Evolutionary conservation across 768 basidiomycete species (phyloP), one percentile per base, ranked within the genome.

Genomic region (Rhizopogon rudus): DNA sequence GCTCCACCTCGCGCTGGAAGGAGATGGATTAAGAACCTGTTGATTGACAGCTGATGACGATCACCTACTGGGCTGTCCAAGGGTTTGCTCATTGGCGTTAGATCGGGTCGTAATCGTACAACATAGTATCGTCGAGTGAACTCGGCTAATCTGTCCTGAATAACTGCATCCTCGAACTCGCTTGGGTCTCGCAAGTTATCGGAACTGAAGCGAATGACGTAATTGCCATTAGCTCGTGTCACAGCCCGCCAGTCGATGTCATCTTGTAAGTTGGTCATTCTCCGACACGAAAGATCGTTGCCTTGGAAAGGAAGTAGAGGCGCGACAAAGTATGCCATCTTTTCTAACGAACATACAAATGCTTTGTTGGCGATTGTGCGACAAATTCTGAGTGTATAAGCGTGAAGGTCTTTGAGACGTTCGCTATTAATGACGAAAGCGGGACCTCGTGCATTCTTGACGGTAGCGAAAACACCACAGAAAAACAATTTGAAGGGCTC

Each of bases 131-230:
- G 77, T 56, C 85, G 75, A 2, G 88, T 90, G 62, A 86, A 88
- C 64, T 89, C 88, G n/a, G 82, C 80, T 71, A 75, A 77, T 55
- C 89, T 77, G 61, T 93, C 91, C 67, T 91, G 88, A 35, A 94
- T 73, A 20, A 93, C 72, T 25, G 83, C 80, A 61, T 91, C 87
- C 49, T 76, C 63, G 17, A 87, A 66, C 48, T 79, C 81, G 25
- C 57, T 45, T 16, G 60, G 51, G 16, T 59, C 54, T 52, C 52
- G 65, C 29, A 72, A 59, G 39, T 73, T 68, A 33, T 75, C 71
- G 46, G 74, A 73, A 57, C 62, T 57, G 22, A 91, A 73, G 3
- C 79, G 75, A 8, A 74, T 69, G 45, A 76, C 75, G 76, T 81
- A 87, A 28, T 76, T 69, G 45, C 74, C 69, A 7, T 77, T 82